Base-by-base conservation (phyloP, 371 early-diverging fungal species). In the Nosema muscidifuracis region DNA sequence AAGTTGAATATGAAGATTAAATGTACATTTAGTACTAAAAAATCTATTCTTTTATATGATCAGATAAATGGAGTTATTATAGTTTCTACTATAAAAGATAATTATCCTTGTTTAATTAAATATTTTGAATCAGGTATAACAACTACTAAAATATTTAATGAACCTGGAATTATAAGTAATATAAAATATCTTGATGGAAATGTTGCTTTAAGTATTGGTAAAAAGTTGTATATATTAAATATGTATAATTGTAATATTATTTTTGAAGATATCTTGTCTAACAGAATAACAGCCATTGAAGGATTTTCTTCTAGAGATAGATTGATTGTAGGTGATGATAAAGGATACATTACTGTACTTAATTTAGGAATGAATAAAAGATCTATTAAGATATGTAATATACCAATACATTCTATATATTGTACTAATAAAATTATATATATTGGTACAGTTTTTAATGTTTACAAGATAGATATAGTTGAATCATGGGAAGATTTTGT, bases 151-250 rank as follows among this genome's bases (percentile, higher is more conserved):
- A 9, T 24, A 4, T 62, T 24, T 40, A 24, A 40, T 26, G 42
- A 62, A 18, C 4, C 43, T 16, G 3, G 20, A n/a, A 15, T 6
- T 38, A 77, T 77, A 20, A 56, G 33, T 6, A 58, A 65, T 43
- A 66, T 78, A 16, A 71, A 65, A 36, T 26, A 58, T n/a, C 67
- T 62, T 40, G 74, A 78, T 38, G 75, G 74, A 9, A 18, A 71
- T 9, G 61, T 66, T 1, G 20, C 53, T 4, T 9, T 74, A 28
- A 30, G 62, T 13, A 43, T 43, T 16, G 64, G 40, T 26, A 71
- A 61, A 10, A 44, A 10, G 20, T 7, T 78, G 9, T 71, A 74
- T 53, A 36, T 74, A 44, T 13, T 78, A 22, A 74, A 74, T 63
- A 44, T 43, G 31, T 66, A 58, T 18, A 70, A 28, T 53, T 61